Base-by-base conservation (phyloP, 1,139 yeast genomes). In the Yamadazyma atlantica region DNA sequence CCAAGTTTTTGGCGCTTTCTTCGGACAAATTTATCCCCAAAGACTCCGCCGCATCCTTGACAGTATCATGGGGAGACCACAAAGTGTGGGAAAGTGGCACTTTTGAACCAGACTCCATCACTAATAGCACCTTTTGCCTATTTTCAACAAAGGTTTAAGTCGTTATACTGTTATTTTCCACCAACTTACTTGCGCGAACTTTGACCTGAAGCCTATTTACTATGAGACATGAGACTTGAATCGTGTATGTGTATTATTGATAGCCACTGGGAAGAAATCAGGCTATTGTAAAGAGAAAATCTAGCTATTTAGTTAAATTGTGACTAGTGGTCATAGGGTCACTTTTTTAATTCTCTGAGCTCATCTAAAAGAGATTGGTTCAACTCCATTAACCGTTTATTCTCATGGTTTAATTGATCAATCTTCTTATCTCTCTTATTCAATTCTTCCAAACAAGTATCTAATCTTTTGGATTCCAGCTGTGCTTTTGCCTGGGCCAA, bases 51-150 rank as follows among this genome's bases (percentile, higher is more conserved):
- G 88, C 96, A 67, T 94, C 98, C 54, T 85, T 85, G 15, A 94
- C 96, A 0, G 98, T 94, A 57, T 94, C 98, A 45, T 87, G 82
- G 7, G 98, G 97, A 4, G 97, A 90, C 98, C 98, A 92, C 44
- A 92, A 73, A 1, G 97, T 87, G 60, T 89, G 95, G 2, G 97
- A 89, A 45, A 76, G 71, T 35, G 82, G 82, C 25, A 70, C 62
- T 52, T 69, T 69, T 6, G 68, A 55, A 32, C 59, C 50, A 9
- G 70, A 52, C 35, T 68, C 73, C 74, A 68, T 68, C 9, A 19
- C 9, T 9, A 19, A 19, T 9, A 19, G 9, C n/a, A n/a, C n/a
- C n/a, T n/a, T n/a, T n/a, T n/a, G n/a, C n/a, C n/a, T n/a, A n/a
- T n/a, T n/a, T n/a, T n/a, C n/a, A n/a, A n/a, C n/a, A n/a, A n/a